phyloP scores from a whole-genome alignment of 169 alveolate species.

The Plasmodium malariae region DNA sequence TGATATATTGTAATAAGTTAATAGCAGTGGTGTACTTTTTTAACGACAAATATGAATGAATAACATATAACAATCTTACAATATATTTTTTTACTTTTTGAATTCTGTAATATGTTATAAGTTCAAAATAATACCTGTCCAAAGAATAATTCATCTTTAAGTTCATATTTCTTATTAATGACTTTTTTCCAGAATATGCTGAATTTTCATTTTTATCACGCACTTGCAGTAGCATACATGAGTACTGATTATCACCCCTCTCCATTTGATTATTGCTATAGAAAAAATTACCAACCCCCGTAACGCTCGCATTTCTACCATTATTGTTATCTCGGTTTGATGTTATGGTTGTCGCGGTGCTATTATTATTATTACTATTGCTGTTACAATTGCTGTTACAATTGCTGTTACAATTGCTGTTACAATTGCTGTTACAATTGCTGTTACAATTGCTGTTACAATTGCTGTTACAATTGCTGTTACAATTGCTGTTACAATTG shows the following conservation, averaged over 20 bases:
- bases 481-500: too few species aligned
- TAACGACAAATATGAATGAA: conserved; percentile 16
- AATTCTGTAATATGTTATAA: conserved; percentile 21
- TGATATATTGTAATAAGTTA: background rate
- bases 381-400: background rate
- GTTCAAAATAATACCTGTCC: conserved; percentile 3
- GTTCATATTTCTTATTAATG: conserved; percentile 13
- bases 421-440: too few species aligned
- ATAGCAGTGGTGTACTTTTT: conserved; percentile 27
- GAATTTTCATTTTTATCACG: background rate
- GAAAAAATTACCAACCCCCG: background rate
- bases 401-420: background rate
- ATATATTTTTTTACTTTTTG: conserved; percentile 34
- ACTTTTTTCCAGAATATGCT: background rate
- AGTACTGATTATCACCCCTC: background rate
- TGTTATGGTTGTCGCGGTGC: background rate
- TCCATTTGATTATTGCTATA: background rate
- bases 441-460: too few species aligned
- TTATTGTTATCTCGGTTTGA: background rate
- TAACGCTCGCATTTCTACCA: background rate
- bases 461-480: too few species aligned
- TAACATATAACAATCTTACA: conserved; percentile 18
- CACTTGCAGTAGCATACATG: conserved; percentile 11
- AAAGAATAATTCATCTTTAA: conserved; percentile 21
- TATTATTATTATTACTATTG: background rate